These are phyloP conservation scores for Capsaspora owczarzaki DNA, from an alignment of 78 protist species.

Conservation along the genomic window DNA sequence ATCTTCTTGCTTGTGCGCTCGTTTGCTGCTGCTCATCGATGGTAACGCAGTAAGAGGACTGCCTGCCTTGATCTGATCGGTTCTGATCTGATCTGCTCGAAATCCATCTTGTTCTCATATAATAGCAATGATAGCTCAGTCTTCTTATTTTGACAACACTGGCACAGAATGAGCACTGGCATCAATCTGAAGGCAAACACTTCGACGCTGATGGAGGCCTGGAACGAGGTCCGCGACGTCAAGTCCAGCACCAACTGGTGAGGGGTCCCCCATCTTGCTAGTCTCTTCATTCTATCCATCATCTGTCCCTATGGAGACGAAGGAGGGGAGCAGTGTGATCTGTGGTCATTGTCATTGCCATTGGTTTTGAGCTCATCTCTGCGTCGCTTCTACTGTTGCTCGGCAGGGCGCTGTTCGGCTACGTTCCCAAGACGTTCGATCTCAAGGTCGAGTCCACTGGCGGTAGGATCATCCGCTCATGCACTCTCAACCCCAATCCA, in stretches of 20 bases:
- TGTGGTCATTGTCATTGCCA: not conserved
- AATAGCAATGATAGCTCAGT: too few species aligned
- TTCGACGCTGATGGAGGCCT: not conserved
- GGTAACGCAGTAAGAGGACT: too few species aligned
- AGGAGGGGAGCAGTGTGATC: not conserved
- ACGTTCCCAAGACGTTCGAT: not conserved
- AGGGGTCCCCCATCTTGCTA: not conserved
- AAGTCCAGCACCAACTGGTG: not conserved
- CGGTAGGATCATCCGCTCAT: too few species aligned
- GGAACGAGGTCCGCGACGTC: not conserved
- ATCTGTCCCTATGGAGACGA: not conserved
- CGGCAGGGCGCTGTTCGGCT: not conserved
- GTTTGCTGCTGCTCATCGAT: too few species aligned
- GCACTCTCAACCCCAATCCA: too few species aligned
- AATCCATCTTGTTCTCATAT: too few species aligned
- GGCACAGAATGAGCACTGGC: not conserved
- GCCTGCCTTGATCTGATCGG: too few species aligned
- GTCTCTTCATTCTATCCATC: not conserved
- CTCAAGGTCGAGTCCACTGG: not conserved
- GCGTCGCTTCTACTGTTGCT: not conserved
- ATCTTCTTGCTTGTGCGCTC: too few species aligned
- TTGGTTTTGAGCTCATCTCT: not conserved
- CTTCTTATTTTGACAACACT: too few species aligned
- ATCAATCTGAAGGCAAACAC: not conserved
- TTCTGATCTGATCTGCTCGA: too few species aligned